Evolutionary conservation across 1,139 yeast genomes (phyloP).

Genomic region (Magnusiomyces ingens): DNA sequence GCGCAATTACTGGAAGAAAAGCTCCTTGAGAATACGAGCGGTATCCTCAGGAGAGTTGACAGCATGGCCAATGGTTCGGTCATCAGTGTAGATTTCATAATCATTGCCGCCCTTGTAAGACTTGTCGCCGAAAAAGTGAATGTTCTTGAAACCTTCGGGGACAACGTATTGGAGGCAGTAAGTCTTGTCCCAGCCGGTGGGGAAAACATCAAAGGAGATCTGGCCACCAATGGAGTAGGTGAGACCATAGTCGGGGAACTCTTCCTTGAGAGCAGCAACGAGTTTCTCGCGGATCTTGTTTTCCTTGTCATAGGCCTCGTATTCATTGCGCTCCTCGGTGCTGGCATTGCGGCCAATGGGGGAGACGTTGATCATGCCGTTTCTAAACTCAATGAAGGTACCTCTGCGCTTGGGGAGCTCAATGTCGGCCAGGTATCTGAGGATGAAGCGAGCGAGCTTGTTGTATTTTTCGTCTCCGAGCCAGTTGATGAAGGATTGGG

Average conservation of each 20-base stretch:
- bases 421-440: constrained; percentile 73
- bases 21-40: constrained; percentile 70
- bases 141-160: constrained; percentile 72
- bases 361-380: constrained; percentile 97
- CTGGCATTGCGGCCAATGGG: constrained; percentile 99
- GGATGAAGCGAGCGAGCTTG: constrained; percentile 74
- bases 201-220: constrained; percentile 98
- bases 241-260: constrained; percentile 75
- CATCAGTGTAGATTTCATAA: constrained; percentile 87
- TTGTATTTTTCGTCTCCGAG: constrained; percentile 93
- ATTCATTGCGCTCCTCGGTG: constrained; percentile 86
- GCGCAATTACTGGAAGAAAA: constrained; percentile 39
- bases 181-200: constrained; percentile 99
- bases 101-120: constrained; percentile 97
- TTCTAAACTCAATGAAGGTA: constrained; percentile 96
- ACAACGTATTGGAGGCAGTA: constrained; percentile 92
- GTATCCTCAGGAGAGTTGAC: constrained; percentile 88
- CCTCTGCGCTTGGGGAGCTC: constrained; percentile 86
- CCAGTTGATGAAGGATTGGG: constrained; percentile 92
- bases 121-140: constrained; percentile 99
- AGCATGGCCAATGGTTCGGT: constrained; percentile 92
- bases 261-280: constrained; percentile 75
- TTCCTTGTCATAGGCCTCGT: constrained; percentile 72
- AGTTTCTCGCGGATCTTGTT: constrained; percentile 74
- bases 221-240: constrained; percentile 99